phyloP scores from a whole-genome alignment of 768 basidiomycete species.

The Russula griseocarnosa region DNA sequence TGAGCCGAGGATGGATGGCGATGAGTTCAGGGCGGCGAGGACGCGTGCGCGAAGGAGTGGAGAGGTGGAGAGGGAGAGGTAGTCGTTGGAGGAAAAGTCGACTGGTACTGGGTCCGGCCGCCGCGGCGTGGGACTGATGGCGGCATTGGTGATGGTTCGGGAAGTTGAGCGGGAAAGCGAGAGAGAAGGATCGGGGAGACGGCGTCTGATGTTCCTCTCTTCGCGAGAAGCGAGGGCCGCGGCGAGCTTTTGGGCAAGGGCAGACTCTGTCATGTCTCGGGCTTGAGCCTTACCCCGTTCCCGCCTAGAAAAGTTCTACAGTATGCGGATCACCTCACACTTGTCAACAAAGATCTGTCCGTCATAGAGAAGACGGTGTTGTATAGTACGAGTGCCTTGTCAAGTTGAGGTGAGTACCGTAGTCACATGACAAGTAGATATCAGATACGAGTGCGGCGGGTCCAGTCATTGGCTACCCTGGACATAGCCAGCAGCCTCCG shows the following conservation, averaged over 20 bases:
- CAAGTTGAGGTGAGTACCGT: too few relatives aligned
- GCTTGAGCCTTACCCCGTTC: not conserved
- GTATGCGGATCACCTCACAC: too few relatives aligned
- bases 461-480: too few relatives aligned
- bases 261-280: constrained; percentile 3
- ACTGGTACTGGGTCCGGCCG: not conserved
- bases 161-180: not conserved
- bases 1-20: constrained; percentile 72
- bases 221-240: constrained; percentile 62
- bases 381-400: too few relatives aligned
- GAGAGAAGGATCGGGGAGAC: constrained; percentile 52
- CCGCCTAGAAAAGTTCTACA: too few relatives aligned
- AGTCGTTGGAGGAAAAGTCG: constrained; percentile 84
- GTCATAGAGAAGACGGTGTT: too few relatives aligned
- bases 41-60: constrained; percentile 1
- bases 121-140: not conserved
- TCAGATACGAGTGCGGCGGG: too few relatives aligned
- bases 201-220: constrained; percentile 61
- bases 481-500: too few relatives aligned
- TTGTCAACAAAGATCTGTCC: too few relatives aligned
- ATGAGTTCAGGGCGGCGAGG: constrained; percentile 44
- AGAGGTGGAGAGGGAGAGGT: constrained; percentile 65
- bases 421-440: too few relatives aligned
- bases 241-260: constrained; percentile 41
- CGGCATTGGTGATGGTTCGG: not conserved